Percentiles rank a stretch among this genome's conserved stretches.
Conservation (phyloP, 805 yeast species). For the Priceomyces carsonii region DNA sequence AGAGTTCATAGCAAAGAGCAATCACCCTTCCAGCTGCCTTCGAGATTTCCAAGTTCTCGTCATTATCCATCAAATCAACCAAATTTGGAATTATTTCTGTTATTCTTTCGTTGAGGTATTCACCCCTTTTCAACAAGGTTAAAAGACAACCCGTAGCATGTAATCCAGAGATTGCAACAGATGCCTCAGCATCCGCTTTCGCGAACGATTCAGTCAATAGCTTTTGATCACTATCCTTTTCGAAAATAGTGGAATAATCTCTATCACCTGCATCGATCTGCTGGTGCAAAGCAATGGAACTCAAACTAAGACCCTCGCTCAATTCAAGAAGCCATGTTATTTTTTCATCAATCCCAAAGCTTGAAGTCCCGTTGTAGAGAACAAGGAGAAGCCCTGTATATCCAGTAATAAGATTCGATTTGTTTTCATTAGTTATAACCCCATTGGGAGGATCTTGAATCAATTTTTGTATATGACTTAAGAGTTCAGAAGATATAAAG, state of each 20-base stretch:
- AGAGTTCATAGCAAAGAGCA: constrained; percentile 57
- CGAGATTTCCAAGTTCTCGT: constrained; percentile 43
- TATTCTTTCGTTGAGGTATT: constrained; percentile 41
- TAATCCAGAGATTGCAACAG: constrained; percentile 42
- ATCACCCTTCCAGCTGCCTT: constrained; percentile 57
- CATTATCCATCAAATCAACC: constrained; percentile 44
- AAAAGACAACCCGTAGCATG: constrained; percentile 49
- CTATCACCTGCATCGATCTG: constrained; percentile 43
- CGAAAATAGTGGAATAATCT: constrained; percentile 43
- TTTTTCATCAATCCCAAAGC: constrained; percentile 50
- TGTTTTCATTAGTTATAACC: constrained; percentile 37
- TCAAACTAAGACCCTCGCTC: constrained; percentile 38
- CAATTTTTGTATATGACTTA: constrained; percentile 23
- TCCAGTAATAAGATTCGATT: constrained; percentile 39
- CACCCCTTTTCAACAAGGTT: constrained; percentile 45
- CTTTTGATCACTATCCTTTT: constrained; percentile 33
- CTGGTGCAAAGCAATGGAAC: constrained; percentile 28
- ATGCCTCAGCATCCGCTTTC: constrained; percentile 33
- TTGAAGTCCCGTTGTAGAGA: constrained; percentile 49
- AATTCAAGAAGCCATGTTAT: constrained; percentile 44
- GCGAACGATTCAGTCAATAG: constrained; percentile 33
- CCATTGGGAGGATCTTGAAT: constrained; percentile 36
- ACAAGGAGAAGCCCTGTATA: constrained; percentile 41
- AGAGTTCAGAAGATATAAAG: constrained; percentile 32
- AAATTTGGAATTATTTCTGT: constrained; percentile 40